Conservation (phyloP, 768 basidiomycete genomes). For the Clavulina sp. region DNA sequence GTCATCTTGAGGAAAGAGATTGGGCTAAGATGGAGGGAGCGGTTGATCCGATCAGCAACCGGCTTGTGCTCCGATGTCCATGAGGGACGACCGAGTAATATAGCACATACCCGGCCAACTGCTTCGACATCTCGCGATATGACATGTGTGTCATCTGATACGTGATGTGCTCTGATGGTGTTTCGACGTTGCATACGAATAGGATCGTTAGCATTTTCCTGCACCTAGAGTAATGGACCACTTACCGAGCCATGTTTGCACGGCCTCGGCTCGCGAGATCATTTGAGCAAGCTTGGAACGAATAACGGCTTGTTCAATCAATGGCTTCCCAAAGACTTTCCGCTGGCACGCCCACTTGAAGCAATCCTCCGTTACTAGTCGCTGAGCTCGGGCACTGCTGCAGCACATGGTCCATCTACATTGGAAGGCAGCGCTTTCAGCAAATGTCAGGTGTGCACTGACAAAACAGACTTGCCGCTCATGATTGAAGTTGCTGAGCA, state of each 20-base stretch:
- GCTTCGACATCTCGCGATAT: slow-evolving; percentile 67
- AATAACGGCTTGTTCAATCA: slow-evolving; percentile 65
- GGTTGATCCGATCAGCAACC: no score
- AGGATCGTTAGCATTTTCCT: no score
- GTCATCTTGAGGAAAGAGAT: slow-evolving; percentile 83
- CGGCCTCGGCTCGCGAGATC: slow-evolving; percentile 75
- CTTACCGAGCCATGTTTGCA: slow-evolving; percentile 83
- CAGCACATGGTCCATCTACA: slow-evolving; percentile 79
- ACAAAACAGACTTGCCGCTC: no score
- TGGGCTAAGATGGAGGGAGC: slow-evolving; percentile 18
- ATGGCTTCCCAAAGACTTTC: slow-evolving; percentile 76
- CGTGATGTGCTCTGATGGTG: slow-evolving; percentile 77
- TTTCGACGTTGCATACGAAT: no score
- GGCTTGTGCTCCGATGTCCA: no score
- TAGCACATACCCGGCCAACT: slow-evolving; percentile 44
- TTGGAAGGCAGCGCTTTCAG: no score
- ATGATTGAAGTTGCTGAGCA: slow-evolving; percentile 73
- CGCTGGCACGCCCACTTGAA: slow-evolving; percentile 74
- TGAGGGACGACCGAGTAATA: no score
- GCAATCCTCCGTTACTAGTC: slow-evolving; percentile 75
- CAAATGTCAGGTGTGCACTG: no score
- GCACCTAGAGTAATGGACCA: no score
- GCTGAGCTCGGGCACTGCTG: slow-evolving; percentile 54
- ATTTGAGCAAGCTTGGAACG: slow-evolving; percentile 73
- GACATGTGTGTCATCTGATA: slow-evolving; percentile 92